Conservation (phyloP, 1,139 yeast species). For the Taphrina sp. region DNA sequence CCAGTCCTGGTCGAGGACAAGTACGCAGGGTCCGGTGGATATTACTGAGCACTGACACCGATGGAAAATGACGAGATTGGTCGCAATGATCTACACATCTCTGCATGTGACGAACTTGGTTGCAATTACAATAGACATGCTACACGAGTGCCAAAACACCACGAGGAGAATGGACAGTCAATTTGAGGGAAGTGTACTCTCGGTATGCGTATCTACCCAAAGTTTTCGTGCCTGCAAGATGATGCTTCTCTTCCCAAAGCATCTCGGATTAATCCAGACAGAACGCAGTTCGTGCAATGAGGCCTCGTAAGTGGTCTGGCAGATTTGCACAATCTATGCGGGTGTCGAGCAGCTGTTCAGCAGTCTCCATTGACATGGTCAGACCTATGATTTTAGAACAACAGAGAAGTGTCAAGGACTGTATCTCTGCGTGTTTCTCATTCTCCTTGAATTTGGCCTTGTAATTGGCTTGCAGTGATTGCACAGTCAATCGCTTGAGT, state of each 20-base stretch:
- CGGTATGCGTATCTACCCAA: too few relatives aligned
- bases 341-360: background rate
- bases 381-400: background rate
- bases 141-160: too few relatives aligned
- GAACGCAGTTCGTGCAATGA: background rate
- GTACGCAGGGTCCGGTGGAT: conserved; percentile 19
- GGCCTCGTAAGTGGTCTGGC: conserved; percentile 9
- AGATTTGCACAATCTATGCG: conserved; percentile 1
- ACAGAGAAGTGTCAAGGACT: background rate
- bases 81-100: background rate
- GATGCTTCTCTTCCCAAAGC: background rate
- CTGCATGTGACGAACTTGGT: too few relatives aligned
- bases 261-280: background rate
- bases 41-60: background rate
- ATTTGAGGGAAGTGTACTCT: too few relatives aligned
- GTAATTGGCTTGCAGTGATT: conserved; percentile 9
- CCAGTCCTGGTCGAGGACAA: too few relatives aligned
- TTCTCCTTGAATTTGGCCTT: conserved; percentile 7
- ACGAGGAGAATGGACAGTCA: too few relatives aligned
- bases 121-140: too few relatives aligned
- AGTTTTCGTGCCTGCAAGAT: too few relatives aligned
- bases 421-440: background rate
- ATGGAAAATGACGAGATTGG: background rate
- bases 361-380: background rate
- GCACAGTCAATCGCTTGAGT: conserved; percentile 13